These are phyloP conservation scores for Rhodocollybia butyracea DNA, from an alignment of 768 basidiomycete species.

Conservation along the genomic window DNA sequence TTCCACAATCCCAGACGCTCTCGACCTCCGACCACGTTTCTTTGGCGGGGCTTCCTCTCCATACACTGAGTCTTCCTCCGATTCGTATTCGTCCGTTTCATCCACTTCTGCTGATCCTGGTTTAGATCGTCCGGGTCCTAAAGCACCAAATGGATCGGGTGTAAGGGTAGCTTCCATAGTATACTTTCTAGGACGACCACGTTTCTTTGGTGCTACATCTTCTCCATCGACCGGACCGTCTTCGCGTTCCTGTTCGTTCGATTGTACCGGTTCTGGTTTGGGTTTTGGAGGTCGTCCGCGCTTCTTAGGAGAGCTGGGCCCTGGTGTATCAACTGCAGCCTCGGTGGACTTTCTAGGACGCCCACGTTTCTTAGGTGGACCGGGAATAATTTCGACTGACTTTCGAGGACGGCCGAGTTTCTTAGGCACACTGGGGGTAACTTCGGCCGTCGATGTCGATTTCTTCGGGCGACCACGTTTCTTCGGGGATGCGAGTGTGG, in stretches of 20 bases:
- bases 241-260: neutral
- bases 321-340: neutral
- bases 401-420: too few species aligned
- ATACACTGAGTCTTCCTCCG: too few species aligned
- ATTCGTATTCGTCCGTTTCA: too few species aligned
- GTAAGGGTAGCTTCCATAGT: too few species aligned
- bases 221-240: neutral
- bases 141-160: too few species aligned
- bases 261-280: neutral
- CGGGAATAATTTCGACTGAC: too few species aligned
- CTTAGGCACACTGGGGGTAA: neutral
- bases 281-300: constrained; percentile 31
- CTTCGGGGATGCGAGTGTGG: constrained; percentile 17
- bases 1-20: neutral
- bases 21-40: neutral
- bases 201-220: neutral
- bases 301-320: constrained; percentile 23
- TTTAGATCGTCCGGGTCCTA: too few species aligned
- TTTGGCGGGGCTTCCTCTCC: neutral
- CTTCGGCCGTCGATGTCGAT: constrained; percentile 10
- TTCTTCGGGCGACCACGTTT: constrained; percentile 37
- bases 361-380: neutral
- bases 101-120: too few species aligned
- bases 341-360: neutral
- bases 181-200: too few species aligned